Conservation (phyloP, 257 asterid species). For the Orobanche coerulescens region DNA sequence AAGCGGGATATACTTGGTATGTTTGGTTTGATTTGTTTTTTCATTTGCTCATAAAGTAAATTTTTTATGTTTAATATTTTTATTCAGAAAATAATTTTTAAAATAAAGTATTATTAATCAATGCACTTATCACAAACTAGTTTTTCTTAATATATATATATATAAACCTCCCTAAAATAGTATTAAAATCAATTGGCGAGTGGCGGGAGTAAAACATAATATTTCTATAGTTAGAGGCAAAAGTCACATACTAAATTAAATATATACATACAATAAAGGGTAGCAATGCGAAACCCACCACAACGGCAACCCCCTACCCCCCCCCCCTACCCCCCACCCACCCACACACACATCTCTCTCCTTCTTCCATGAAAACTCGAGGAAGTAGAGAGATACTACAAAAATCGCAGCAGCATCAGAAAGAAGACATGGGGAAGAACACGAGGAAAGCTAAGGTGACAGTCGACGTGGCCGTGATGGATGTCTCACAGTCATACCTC, state of each 20-base stretch:
- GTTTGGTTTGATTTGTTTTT: too few species aligned
- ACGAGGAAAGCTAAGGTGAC: constrained; percentile 45
- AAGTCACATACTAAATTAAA: too few species aligned
- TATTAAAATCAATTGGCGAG: too few species aligned
- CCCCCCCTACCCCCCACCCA: constrained; percentile 5
- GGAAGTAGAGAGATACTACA: too few species aligned
- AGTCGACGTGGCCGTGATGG: constrained; percentile 46
- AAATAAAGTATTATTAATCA: too few species aligned
- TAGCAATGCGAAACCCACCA: background rate
- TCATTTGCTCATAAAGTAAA: too few species aligned
- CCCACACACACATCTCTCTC: background rate
- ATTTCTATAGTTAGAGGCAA: background rate
- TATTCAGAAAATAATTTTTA: too few species aligned
- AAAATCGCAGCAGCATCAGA: background rate
- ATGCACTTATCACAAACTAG: too few species aligned
- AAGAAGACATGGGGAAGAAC: constrained; percentile 41
- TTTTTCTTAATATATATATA: too few species aligned
- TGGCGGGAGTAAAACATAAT: background rate
- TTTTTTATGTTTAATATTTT: too few species aligned
- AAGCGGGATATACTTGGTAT: too few species aligned
- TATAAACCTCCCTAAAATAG: too few species aligned
- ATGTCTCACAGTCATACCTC: constrained; percentile 39
- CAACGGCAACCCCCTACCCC: background rate
- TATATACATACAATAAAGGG: constrained; percentile 4
- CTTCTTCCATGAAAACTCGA: constrained; percentile 9